A percentile compares a stretch with the other conserved stretches of the same genome.
These are phyloP conservation scores for Novymonas esmeraldas DNA, from an alignment of 208 protist genomes.

Conservation along the genomic window DNA sequence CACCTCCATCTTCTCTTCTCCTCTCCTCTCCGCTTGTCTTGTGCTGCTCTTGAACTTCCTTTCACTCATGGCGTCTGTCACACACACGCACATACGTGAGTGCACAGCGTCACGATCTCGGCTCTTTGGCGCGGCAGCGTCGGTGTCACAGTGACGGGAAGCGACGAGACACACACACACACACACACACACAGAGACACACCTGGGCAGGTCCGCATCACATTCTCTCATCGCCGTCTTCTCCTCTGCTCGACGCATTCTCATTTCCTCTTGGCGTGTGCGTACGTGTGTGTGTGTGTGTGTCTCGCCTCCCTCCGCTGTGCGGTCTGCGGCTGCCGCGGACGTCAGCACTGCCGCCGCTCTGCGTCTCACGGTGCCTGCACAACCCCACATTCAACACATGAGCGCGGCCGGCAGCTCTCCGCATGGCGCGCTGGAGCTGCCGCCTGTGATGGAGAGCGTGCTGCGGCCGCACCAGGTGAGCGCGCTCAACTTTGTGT, in stretches of 20 bases:
- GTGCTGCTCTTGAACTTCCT: too few relatives aligned
- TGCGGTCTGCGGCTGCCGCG: too few relatives aligned
- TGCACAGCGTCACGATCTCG: too few relatives aligned
- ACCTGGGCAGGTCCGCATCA: too few relatives aligned
- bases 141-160: too few relatives aligned
- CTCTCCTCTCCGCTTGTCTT: not conserved
- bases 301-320: not conserved
- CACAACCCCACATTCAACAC: too few relatives aligned
- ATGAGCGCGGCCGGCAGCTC: not conserved
- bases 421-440: constrained; percentile 14
- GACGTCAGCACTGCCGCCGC: not conserved
- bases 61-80: too few relatives aligned
- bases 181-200: too few relatives aligned
- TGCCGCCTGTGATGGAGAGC: constrained; percentile 30
- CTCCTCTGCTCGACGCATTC: not conserved
- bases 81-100: too few relatives aligned
- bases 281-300: not conserved
- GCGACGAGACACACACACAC: too few relatives aligned
- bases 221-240: not conserved
- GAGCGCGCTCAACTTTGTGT: constrained; percentile 75
- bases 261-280: not conserved
- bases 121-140: too few relatives aligned
- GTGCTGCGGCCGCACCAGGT: constrained; percentile 75
- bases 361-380: too few relatives aligned
- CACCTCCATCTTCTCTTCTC: not conserved